phyloP scores from a whole-genome alignment of 495 filamentous ascomycete species.

The Chaetomium cochliodes region DNA sequence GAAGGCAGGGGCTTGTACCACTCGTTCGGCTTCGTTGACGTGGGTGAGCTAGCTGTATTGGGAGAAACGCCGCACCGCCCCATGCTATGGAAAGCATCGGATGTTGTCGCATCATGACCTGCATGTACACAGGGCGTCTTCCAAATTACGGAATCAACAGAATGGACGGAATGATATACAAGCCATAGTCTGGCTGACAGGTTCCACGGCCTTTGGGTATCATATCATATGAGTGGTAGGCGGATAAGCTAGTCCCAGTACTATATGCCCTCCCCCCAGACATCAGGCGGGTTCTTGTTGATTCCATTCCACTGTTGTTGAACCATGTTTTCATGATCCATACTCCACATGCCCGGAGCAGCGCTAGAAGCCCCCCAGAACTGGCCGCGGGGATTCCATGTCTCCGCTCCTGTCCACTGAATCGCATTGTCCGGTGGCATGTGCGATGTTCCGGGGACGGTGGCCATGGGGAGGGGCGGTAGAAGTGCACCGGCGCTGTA shows the following conservation, averaged over 20 bases:
- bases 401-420: not conserved
- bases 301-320: not conserved
- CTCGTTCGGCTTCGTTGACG: constrained; percentile 21
- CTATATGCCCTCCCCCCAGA: not conserved
- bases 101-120: not conserved
- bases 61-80: constrained; percentile 3
- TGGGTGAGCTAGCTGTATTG: constrained; percentile 9
- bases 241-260: not conserved
- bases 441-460: not conserved
- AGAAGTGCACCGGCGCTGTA: not conserved
- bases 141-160: no score
- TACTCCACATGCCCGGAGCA: not conserved
- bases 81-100: constrained; percentile 26
- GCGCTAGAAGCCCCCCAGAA: not conserved
- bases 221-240: not conserved
- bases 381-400: not conserved
- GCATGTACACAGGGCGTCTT: no score
- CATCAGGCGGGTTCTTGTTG: not conserved
- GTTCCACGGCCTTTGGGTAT: no score
- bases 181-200: no score
- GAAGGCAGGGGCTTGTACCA: constrained; percentile 27
- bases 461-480: not conserved
- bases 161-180: no score
- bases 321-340: not conserved
- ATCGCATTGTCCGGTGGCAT: not conserved